phyloP scores from a whole-genome alignment of 257 asterid species.

The Salvia splendens region DNA sequence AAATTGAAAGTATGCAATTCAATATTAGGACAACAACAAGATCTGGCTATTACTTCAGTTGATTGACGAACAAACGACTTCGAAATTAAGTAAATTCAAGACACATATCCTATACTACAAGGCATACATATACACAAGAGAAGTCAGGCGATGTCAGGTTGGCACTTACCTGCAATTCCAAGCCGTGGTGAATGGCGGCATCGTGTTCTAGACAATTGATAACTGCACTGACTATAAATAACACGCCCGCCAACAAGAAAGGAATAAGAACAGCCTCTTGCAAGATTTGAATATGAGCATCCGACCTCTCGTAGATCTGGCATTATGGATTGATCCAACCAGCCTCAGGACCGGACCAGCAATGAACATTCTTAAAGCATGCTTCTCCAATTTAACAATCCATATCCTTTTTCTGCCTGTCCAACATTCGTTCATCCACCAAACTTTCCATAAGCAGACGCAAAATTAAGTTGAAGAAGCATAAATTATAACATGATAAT shows the following conservation, averaged over 20 bases:
- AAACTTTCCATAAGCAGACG: neutral
- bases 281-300: conserved; percentile 73
- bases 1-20: neutral
- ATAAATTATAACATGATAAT: neutral
- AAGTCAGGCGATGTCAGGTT: neutral
- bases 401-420: conserved; percentile 66
- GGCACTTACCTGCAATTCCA: conserved; percentile 50
- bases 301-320: conserved; percentile 87
- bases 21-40: too few species aligned
- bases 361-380: conserved; percentile 60
- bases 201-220: conserved; percentile 53
- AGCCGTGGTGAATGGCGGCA: conserved; percentile 46
- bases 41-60: too few species aligned
- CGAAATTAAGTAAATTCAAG: too few species aligned
- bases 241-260: conserved; percentile 67
- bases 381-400: conserved; percentile 43
- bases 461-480: neutral
- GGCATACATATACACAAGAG: neutral
- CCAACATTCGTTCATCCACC: neutral
- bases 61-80: too few species aligned
- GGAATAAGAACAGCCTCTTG: conserved; percentile 76
- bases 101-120: too few species aligned
- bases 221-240: conserved; percentile 65
- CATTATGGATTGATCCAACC: conserved; percentile 85
- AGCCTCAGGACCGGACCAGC: conserved; percentile 83